Evolutionary conservation across 2,329 filamentous ascomycete genomes (phyloP).

Genomic region (Sporothrix dimorphospora): DNA sequence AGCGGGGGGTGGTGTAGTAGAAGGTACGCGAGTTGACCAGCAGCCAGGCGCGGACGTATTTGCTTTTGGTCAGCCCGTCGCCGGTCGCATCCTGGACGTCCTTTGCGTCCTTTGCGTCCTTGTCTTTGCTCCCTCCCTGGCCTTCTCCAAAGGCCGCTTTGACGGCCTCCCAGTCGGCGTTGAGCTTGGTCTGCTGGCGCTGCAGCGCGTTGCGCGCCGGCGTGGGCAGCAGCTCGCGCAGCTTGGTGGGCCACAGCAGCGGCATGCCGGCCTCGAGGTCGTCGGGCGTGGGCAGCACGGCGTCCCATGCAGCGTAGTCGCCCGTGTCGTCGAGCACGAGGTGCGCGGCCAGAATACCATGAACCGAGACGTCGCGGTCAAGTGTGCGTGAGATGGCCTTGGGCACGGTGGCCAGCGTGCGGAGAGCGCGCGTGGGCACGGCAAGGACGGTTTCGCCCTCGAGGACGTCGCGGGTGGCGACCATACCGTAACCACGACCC

Average conservation of each 20-base stretch:
- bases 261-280: constrained; percentile 59
- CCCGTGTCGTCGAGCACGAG: constrained; percentile 58
- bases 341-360: constrained; percentile 73
- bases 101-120: not conserved
- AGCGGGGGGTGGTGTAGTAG: constrained; percentile 55
- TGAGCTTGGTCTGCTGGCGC: constrained; percentile 54
- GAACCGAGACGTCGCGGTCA: constrained; percentile 61
- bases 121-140: not conserved
- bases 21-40: constrained; percentile 65
- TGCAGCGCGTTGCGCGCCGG: constrained; percentile 51
- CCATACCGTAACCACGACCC: constrained; percentile 76
- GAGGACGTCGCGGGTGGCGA: constrained; percentile 68
- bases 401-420: constrained; percentile 65
- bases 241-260: constrained; percentile 51
- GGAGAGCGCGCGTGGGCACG: constrained; percentile 65
- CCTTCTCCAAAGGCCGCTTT: constrained; percentile 34
- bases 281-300: constrained; percentile 64
- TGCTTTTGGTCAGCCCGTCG: constrained; percentile 32
- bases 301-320: constrained; percentile 62
- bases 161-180: constrained; percentile 44
- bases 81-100: not conserved
- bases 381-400: constrained; percentile 55
- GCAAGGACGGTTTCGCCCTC: constrained; percentile 62
- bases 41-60: constrained; percentile 57
- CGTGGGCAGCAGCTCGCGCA: constrained; percentile 53